These are phyloP conservation scores for Salix purpurea DNA, from an alignment of 345 rosid genomes.

Conservation along the genomic window DNA sequence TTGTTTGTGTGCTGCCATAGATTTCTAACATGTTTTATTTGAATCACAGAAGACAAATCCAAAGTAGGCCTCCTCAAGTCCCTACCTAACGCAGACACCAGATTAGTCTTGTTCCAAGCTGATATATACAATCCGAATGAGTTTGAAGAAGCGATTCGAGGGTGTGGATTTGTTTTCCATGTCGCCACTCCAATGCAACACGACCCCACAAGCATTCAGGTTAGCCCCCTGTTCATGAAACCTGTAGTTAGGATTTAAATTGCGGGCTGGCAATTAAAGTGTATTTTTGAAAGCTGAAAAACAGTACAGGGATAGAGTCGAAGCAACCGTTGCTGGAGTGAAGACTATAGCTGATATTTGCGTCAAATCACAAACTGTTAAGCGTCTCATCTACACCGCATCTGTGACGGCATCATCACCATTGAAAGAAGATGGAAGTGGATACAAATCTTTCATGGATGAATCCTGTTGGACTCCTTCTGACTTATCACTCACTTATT, in stretches of 20 bases:
- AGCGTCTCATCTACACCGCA: slow-evolving; percentile 34
- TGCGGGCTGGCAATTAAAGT: background rate
- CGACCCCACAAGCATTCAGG: slow-evolving; percentile 5
- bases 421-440: slow-evolving; percentile 12
- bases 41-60: slow-evolving; percentile 22
- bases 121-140: slow-evolving; percentile 19
- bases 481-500: slow-evolving; percentile 1
- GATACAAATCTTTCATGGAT: slow-evolving; percentile 7
- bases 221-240: background rate
- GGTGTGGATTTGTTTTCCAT: slow-evolving; percentile 28
- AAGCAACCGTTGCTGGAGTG: slow-evolving; percentile 20
- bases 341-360: slow-evolving; percentile 16
- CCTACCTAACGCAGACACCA: slow-evolving; percentile 28
- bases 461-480: slow-evolving; percentile 35
- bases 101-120: slow-evolving; percentile 30
- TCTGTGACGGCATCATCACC: slow-evolving; percentile 22
- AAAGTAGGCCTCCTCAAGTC: slow-evolving; percentile 24
- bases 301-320: slow-evolving; percentile 23
- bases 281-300: background rate
- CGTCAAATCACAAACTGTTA: slow-evolving; percentile 16
- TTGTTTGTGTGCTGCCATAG: background rate
- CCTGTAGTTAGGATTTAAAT: background rate
- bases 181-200: slow-evolving; percentile 17
- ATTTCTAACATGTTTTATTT: background rate
- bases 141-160: slow-evolving; percentile 23